Evolutionary conservation across 2,329 filamentous ascomycete species (phyloP).

Genomic region (Akanthomyces uredinophilus): DNA sequence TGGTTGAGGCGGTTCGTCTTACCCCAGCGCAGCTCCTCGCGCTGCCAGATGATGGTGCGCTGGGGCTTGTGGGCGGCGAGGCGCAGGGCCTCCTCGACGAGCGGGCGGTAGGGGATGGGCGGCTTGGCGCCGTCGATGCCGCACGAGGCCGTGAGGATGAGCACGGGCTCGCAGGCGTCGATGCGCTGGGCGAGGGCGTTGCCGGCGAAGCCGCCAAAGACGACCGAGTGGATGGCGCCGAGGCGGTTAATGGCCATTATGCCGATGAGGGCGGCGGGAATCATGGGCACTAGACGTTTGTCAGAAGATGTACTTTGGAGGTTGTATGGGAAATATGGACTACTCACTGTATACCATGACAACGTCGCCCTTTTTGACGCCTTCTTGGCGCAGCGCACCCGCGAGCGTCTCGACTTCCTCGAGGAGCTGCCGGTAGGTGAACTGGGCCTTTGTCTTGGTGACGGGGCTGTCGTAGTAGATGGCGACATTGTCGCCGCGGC

Average conservation of each 20-base stretch:
- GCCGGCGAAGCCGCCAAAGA: slow-evolving; percentile 88
- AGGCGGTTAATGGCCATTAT: slow-evolving; percentile 77
- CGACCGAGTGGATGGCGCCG: slow-evolving; percentile 84
- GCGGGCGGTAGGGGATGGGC: slow-evolving; percentile 68
- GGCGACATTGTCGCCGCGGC: slow-evolving; percentile 67
- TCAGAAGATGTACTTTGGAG: neutral
- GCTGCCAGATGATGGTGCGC: slow-evolving; percentile 77
- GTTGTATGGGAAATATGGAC: neutral
- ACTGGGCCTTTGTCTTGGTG: slow-evolving; percentile 63
- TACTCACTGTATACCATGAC: slow-evolving; percentile 79
- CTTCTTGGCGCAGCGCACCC: slow-evolving; percentile 75
- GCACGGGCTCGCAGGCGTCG: slow-evolving; percentile 69
- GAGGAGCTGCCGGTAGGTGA: slow-evolving; percentile 71
- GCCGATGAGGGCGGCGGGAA: slow-evolving; percentile 80
- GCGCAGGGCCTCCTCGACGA: slow-evolving; percentile 68
- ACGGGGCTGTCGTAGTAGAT: slow-evolving; percentile 89
- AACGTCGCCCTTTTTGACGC: slow-evolving; percentile 76
- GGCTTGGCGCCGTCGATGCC: slow-evolving; percentile 85
- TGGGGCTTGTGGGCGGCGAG: slow-evolving; percentile 66
- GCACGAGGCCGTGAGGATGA: slow-evolving; percentile 83
- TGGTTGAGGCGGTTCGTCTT: slow-evolving; percentile 64
- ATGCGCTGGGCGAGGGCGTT: slow-evolving; percentile 81
- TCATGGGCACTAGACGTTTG: slow-evolving; percentile 73
- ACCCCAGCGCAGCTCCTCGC: slow-evolving; percentile 70
- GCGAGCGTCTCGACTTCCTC: slow-evolving; percentile 77